Evolutionary conservation across 1,284 basidiomycete genomes (phyloP).

Genomic region (Ganoderma boninense): DNA sequence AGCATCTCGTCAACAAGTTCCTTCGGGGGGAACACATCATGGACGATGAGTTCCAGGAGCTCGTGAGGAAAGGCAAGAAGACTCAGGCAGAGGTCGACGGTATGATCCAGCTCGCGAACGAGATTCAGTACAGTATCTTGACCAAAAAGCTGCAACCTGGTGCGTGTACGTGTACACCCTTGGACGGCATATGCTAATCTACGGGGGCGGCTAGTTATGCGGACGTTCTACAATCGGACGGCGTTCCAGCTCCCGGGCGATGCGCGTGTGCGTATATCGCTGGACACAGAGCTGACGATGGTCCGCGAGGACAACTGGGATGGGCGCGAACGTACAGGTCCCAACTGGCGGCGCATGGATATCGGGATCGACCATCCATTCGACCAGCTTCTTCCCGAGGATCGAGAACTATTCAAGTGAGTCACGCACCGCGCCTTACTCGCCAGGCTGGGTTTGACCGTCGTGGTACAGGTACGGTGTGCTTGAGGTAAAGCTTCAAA

Average conservation of each 20-base stretch:
- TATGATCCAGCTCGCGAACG: slow-evolving; percentile 96
- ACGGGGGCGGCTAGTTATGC: slow-evolving; percentile 67
- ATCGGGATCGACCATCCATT: slow-evolving; percentile 95
- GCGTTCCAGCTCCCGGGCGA: slow-evolving; percentile 99
- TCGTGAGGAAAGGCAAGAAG: slow-evolving; percentile 95
- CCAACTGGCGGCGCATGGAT: slow-evolving; percentile 96
- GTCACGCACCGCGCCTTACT: slow-evolving; percentile 35
- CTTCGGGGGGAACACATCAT: slow-evolving; percentile 91
- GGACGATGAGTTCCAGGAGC: slow-evolving; percentile 92
- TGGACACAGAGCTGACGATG: slow-evolving; percentile 96
- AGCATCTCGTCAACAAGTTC: slow-evolving; percentile 94
- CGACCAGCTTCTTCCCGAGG: slow-evolving; percentile 76
- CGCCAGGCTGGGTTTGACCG: background rate
- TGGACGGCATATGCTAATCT: background rate
- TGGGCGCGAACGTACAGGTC: slow-evolving; percentile 75
- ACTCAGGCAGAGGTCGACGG: slow-evolving; percentile 91
- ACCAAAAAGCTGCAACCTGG: slow-evolving; percentile 82
- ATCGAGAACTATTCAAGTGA: slow-evolving; percentile 94
- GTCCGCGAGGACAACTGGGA: slow-evolving; percentile 99
- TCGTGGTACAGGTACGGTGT: slow-evolving; percentile 73
- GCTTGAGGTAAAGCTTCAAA: slow-evolving; percentile 97
- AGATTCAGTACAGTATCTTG: slow-evolving; percentile 93
- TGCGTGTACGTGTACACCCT: slow-evolving; percentile 54
- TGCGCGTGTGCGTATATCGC: slow-evolving; percentile 96
- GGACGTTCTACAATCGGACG: slow-evolving; percentile 99